A percentile compares a stretch with the other conserved stretches of the same genome.
phyloP scores from a whole-genome alignment of 108 stramenopile species.

The Schizochytrium sp. region DNA sequence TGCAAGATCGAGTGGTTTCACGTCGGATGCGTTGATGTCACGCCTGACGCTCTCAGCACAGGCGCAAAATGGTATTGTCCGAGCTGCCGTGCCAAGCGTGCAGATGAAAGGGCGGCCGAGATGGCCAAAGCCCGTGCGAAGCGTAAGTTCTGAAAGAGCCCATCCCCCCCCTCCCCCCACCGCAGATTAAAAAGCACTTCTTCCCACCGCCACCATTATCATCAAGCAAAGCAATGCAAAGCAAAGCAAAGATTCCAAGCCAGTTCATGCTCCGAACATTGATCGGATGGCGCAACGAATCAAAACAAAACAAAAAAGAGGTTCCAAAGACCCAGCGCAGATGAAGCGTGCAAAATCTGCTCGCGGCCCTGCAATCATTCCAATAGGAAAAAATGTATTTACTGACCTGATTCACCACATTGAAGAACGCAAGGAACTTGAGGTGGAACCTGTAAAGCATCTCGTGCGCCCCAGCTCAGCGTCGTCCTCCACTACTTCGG shows the following conservation, averaged over 20 bases:
- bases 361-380: background rate
- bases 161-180: no score
- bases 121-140: background rate
- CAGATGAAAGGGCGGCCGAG: background rate
- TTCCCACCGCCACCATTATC: no score
- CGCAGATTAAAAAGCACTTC: no score
- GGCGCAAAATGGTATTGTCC: background rate
- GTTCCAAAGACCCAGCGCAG: no score
- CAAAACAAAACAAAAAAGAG: no score
- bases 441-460: background rate
- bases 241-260: no score
- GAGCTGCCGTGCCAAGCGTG: background rate
- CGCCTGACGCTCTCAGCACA: background rate
- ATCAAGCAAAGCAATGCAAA: no score
- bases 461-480: background rate
- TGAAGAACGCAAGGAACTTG: slow-evolving; percentile 9
- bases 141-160: background rate
- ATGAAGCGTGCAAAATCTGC: no score
- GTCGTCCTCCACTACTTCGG: background rate
- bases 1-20: slow-evolving; percentile 12
- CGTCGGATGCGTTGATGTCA: background rate
- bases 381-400: background rate
- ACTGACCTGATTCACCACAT: background rate
- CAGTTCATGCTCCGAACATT: no score
- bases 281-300: no score